A percentile compares a stretch with the other conserved stretches of the same genome.
Conservation (phyloP, 2,329 filamentous ascomycete species). For the Pezicula carpinea region DNA sequence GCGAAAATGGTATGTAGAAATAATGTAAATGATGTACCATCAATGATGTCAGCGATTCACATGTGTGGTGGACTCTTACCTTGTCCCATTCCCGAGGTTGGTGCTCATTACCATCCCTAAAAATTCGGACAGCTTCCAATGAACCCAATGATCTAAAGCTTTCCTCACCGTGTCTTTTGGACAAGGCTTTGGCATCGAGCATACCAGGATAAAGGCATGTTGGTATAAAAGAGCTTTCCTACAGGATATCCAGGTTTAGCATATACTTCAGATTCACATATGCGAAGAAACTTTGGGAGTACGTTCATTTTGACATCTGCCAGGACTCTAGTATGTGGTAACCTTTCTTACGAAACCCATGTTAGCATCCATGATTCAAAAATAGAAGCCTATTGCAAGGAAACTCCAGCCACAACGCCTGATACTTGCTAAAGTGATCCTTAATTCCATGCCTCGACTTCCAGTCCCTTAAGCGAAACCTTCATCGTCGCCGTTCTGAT, state of each 20-base stretch:
- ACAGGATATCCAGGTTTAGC: background rate
- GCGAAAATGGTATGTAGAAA: background rate
- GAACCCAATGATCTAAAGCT: too few species aligned
- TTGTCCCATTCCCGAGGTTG: too few species aligned
- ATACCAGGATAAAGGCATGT: too few species aligned
- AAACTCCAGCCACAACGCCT: conserved; percentile 27
- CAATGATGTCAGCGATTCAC: background rate
- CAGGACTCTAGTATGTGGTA: background rate
- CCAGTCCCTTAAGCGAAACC: conserved; percentile 12
- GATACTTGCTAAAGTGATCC: conserved; percentile 29
- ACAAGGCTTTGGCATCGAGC: too few species aligned
- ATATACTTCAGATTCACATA: background rate
- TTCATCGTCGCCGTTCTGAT: conserved; percentile 69
- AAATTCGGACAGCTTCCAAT: too few species aligned
- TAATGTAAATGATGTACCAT: background rate
- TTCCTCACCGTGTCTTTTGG: too few species aligned
- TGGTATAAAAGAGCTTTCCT: too few species aligned
- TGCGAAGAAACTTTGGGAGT: background rate
- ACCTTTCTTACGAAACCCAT: conserved; percentile 12
- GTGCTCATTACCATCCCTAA: too few species aligned
- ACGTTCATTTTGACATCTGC: background rate
- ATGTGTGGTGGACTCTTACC: too few species aligned
- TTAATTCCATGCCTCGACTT: conserved; percentile 27
- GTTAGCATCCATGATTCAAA: conserved; percentile 39
- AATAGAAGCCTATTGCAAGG: conserved; percentile 11